phyloP scores from a whole-genome alignment of 169 alveolate species.

The Theileria sp. region DNA sequence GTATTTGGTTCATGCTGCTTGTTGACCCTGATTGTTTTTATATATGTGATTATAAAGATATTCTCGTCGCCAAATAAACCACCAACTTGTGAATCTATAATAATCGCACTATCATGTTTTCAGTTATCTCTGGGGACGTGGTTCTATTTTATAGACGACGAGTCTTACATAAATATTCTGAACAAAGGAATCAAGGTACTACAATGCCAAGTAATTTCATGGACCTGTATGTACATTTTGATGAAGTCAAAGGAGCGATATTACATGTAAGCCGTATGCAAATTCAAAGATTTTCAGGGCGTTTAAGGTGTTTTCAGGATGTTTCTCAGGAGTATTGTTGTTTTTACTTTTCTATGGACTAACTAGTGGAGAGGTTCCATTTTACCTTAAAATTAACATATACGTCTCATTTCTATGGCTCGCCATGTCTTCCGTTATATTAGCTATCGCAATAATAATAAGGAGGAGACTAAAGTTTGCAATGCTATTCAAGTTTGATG shows the following conservation, averaged over 20 bases:
- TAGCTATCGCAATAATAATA: conserved; percentile 36
- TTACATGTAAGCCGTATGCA: conserved; percentile 1
- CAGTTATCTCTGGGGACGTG: conserved; percentile 47
- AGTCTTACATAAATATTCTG: conserved; percentile 48
- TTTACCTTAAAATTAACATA: conserved; percentile 47
- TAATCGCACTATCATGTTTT: conserved; percentile 46
- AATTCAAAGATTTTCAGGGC: conserved; percentile 21
- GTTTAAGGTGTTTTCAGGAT: conserved; percentile 16
- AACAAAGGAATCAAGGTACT: conserved; percentile 62
- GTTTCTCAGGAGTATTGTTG: conserved; percentile 13
- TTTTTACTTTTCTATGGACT: conserved; percentile 21
- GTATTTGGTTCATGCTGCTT: conserved; percentile 54
- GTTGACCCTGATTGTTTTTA: conserved; percentile 43
- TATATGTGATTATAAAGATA: conserved; percentile 33
- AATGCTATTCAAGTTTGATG: conserved; percentile 18
- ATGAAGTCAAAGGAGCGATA: conserved; percentile 17
- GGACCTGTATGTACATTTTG: conserved; percentile 48
- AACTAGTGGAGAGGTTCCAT: conserved; percentile 27
- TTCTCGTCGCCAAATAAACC: conserved; percentile 39
- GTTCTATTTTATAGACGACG: conserved; percentile 45
- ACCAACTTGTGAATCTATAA: conserved; percentile 50
- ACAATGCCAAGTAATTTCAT: conserved; percentile 62
- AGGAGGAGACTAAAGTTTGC: conserved; percentile 35
- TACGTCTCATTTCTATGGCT: conserved; percentile 58
- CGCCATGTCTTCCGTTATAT: conserved; percentile 49